Conservation (phyloP, 169 alveolate genomes). For the Besnoitia besnoiti region DNA sequence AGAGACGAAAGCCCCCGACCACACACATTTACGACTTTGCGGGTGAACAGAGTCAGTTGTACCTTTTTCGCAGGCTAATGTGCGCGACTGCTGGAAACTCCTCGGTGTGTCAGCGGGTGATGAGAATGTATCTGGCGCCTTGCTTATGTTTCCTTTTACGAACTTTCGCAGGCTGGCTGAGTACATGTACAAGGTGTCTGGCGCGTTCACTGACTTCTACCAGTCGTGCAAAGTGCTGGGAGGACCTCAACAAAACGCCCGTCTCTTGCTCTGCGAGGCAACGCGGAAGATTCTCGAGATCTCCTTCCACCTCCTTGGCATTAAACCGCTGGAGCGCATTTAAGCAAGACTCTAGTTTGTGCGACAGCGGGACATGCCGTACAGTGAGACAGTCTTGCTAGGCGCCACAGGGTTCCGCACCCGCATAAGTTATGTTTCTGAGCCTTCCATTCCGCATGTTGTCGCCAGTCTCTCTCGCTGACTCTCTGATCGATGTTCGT, state of each 20-base stretch:
- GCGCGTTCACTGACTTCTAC: constrained; percentile 94
- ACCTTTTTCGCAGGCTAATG: too few species aligned
- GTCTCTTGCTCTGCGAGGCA: constrained; percentile 78
- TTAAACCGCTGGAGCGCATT: constrained; percentile 44
- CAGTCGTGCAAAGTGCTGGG: constrained; percentile 93
- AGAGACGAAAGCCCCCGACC: background rate
- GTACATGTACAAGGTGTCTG: constrained; percentile 92
- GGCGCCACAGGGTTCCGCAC: too few species aligned
- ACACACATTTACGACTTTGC: background rate
- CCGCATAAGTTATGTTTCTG: too few species aligned
- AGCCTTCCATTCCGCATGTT: too few species aligned
- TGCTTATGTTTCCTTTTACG: background rate
- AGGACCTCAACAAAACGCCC: constrained; percentile 84
- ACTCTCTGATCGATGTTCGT: too few species aligned
- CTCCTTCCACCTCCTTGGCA: constrained; percentile 38
- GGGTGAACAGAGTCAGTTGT: too few species aligned
- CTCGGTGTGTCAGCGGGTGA: too few species aligned
- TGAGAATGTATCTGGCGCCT: too few species aligned
- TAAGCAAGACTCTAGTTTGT: background rate
- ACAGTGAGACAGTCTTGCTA: too few species aligned
- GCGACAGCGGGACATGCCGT: background rate
- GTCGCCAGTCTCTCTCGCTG: too few species aligned
- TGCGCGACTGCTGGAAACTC: background rate
- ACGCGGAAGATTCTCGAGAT: constrained; percentile 39
- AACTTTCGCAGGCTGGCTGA: constrained; percentile 93